phyloP scores from a whole-genome alignment of 2,329 filamentous ascomycete genomes.

The Ceratocystis albifundus region DNA sequence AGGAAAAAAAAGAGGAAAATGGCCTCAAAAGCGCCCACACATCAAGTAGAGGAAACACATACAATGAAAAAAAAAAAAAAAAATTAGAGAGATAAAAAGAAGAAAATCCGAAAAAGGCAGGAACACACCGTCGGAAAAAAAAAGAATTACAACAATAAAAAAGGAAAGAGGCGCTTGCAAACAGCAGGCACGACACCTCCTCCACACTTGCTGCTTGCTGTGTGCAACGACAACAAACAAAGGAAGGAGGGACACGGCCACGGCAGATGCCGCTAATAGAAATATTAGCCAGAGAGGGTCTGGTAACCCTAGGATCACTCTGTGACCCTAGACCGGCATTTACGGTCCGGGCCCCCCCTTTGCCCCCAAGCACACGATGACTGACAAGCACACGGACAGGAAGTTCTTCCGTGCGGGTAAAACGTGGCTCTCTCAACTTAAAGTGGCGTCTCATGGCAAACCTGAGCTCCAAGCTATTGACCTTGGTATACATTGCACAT shows the following conservation, averaged over 20 bases:
- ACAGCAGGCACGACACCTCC: neutral
- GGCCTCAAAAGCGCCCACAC: neutral
- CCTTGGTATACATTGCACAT: neutral
- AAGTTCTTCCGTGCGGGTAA: neutral
- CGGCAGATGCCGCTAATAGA: neutral
- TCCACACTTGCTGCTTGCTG: no score
- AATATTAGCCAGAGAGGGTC: no score
- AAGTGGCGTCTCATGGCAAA: neutral
- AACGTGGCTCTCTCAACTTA: neutral
- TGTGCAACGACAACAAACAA: neutral
- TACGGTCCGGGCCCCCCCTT: neutral
- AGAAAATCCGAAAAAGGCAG: neutral
- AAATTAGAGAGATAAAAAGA: neutral
- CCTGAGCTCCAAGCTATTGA: neutral
- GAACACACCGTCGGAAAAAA: no score
- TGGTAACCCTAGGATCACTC: neutral
- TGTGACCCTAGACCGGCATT: neutral
- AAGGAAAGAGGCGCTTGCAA: neutral
- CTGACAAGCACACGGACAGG: neutral
- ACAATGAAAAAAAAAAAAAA: no score
- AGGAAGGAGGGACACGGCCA: neutral
- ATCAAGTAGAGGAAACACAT: neutral
- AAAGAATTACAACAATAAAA: no score
- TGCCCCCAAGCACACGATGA: no score
- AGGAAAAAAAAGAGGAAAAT: no score